Percentiles rank a stretch among this genome's conserved stretches.
Evolutionary conservation across 352 stramenopile species (phyloP).

Genomic region (Blastocystis sp.): DNA sequence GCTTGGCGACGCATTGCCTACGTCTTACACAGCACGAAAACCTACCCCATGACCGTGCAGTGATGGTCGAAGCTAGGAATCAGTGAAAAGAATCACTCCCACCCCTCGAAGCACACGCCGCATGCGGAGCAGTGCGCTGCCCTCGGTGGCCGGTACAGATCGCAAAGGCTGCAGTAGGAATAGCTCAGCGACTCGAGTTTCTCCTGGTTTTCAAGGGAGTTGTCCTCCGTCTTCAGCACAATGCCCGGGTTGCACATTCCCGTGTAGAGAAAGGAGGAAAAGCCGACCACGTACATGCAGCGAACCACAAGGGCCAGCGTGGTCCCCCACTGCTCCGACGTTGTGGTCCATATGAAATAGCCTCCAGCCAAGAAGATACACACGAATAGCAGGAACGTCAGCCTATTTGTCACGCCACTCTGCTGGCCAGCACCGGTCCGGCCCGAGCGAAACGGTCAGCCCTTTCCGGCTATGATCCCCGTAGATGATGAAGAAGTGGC

Average conservation of each 20-base stretch:
- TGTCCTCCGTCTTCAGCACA: slow-evolving; percentile 22
- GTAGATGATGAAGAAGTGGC: slow-evolving; percentile 55
- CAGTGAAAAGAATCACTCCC: background rate
- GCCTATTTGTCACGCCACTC: background rate
- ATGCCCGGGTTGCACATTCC: slow-evolving; percentile 33
- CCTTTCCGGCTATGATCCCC: slow-evolving; percentile 38
- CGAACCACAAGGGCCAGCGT: background rate
- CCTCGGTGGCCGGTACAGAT: slow-evolving; percentile 36
- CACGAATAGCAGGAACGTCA: slow-evolving; percentile 11
- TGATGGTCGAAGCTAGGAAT: slow-evolving; percentile 50
- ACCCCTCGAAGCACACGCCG: slow-evolving; percentile 55
- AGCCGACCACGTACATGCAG: background rate
- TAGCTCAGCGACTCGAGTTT: slow-evolving; percentile 23
- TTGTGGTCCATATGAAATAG: background rate
- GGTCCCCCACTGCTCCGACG: no score
- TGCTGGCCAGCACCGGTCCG: background rate
- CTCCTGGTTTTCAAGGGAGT: slow-evolving; percentile 51
- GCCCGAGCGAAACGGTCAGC: slow-evolving; percentile 51
- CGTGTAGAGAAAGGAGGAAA: slow-evolving; percentile 31
- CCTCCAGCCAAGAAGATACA: background rate
- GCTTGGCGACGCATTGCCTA: slow-evolving; percentile 55
- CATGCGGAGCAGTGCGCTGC: slow-evolving; percentile 33
- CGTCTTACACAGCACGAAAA: background rate
- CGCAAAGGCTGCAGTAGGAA: slow-evolving; percentile 47
- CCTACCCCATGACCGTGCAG: slow-evolving; percentile 47